Evolutionary conservation across 805 yeast genomes (phyloP).

Genomic region (Jamesozyma gamospora): DNA sequence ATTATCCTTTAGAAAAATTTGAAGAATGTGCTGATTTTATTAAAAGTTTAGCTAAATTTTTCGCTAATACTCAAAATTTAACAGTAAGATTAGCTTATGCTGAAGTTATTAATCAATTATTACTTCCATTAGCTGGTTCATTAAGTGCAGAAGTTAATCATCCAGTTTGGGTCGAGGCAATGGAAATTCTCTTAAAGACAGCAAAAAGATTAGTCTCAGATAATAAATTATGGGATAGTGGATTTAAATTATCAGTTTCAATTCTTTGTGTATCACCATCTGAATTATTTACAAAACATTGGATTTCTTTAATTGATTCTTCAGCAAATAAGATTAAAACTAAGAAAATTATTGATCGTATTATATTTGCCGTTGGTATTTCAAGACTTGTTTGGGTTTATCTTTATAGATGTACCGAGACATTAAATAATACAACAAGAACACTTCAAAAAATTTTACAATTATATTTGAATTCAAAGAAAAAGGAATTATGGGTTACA

Average conservation of each 20-base stretch:
- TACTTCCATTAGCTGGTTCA: constrained; percentile 74
- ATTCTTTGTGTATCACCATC: constrained; percentile 73
- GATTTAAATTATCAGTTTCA: constrained; percentile 60
- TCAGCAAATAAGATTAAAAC: constrained; percentile 55
- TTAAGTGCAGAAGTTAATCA: constrained; percentile 92
- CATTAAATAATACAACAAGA: constrained; percentile 77
- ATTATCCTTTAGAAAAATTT: constrained; percentile 79
- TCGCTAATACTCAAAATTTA: constrained; percentile 52
- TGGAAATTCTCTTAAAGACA: constrained; percentile 48
- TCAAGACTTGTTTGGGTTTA: constrained; percentile 85
- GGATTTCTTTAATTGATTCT: constrained; percentile 62
- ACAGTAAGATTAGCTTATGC: constrained; percentile 69
- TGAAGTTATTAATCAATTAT: constrained; percentile 65
- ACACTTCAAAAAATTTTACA: constrained; percentile 58
- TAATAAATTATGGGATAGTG: constrained; percentile 52
- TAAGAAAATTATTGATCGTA: constrained; percentile 42
- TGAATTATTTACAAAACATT: constrained; percentile 57
- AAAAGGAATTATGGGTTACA: constrained; percentile 69
- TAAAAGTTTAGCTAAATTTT: constrained; percentile 78
- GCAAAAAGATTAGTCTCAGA: constrained; percentile 36
- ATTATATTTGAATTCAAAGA: constrained; percentile 43
- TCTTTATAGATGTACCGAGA: constrained; percentile 75
- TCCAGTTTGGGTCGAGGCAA: constrained; percentile 87
- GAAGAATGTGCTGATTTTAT: constrained; percentile 92
- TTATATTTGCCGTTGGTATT: constrained; percentile 51